Evolutionary conservation across 2,329 filamentous ascomycete genomes (phyloP), one percentile per base, ranked within the genome.

Genomic region (Trichoderma lentiforme): DNA sequence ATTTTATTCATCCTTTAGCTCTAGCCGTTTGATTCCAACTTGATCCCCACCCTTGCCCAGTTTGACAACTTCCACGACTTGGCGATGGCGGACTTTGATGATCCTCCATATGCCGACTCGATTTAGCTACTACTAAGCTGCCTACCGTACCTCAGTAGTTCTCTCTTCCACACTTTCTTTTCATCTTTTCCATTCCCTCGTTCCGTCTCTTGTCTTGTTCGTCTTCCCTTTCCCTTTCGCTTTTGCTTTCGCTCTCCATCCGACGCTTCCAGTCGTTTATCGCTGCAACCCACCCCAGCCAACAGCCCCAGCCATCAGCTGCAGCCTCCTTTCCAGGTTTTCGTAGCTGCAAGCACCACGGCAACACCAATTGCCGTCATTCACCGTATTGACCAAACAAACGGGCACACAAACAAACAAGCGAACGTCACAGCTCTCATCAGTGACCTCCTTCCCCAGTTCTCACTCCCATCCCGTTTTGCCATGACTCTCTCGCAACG

Each of bases 401-500:
- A 47, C 36, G 26, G 26, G 57, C 24, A 51, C 43, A 11, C 61
- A 57, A 57, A 47, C 36, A 34, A 47, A 57, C 18, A 36, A 69
- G 24, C 36, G 1, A 43, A 43, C 39, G 12, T 53, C 34, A 43
- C 61, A 47, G 9, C 24, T 53, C 32, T 53, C 28, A 8, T 30
- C 28, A 36, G 56, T 61, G 6, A 30, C 36, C 6, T 60, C 36
- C 5, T 47, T 26, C 11, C 32, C 24, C 56, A 47, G n/a, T 24
- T 24, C n/a, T 32, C 56, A 21, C 28, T 43, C 18, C 3, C 8
- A 14, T 3, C 57, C 57, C 21, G 18, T 73, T 72, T 72, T 73
- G 80, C 80, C 76, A 71, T 80, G 79, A 68, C 71, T 61, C 72
- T 68, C 57, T 36, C 57, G 65, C 71, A 43, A 61, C 71, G 73